Evolutionary conservation across 352 stramenopile genomes (phyloP), one percentile per base, ranked within the genome.

Genomic region (Globisporangium acanthophoron): DNA sequence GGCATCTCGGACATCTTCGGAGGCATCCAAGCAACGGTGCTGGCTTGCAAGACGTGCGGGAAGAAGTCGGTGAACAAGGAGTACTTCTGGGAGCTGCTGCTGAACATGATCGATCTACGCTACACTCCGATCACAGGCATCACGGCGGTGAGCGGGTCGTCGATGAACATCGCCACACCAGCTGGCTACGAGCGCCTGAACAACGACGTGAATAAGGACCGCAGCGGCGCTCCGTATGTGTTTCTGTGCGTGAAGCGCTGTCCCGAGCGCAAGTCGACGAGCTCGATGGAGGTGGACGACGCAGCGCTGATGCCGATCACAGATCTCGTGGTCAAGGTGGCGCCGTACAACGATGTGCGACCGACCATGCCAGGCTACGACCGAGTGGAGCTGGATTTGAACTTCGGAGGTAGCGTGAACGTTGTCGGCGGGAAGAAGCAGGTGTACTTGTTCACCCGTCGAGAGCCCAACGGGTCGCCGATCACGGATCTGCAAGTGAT

Each of bases 91-190:
- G 86, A 96, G 53, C 63, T 96, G 35, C 58, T 96, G 54, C 68
- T 96, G 24, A 96, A 96, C 58, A 92, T 96, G 83, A 91, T 96
- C 44, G 86, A 96, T 54, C 70, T 96, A 40, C 74, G 80, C 3
- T 96, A 96, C 62, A 96, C 86, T 5, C 85, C 86, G 9, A 94
- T 96, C 60, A 94, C 82, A 2, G 80, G 68, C 48, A 92, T 96
- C 64, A 60, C 63, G 0, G 86, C 79, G 5, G 81, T 94, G 11
- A 88, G 69, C n/a, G 86, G 86, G 15, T 80, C 78, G 7, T 83
- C 80, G 18, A 74, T 84, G 52, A 69, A 88, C 18, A 88, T 96
- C 33, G 56, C 70, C 44, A 87, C 73, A 0, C 86, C 86, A 0
- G 54, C 58, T n/a, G 80, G 77, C 3, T 94, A 76, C 54, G 86